phyloP scores from a whole-genome alignment of 345 rosid genomes.

The Excoecaria agallocha region DNA sequence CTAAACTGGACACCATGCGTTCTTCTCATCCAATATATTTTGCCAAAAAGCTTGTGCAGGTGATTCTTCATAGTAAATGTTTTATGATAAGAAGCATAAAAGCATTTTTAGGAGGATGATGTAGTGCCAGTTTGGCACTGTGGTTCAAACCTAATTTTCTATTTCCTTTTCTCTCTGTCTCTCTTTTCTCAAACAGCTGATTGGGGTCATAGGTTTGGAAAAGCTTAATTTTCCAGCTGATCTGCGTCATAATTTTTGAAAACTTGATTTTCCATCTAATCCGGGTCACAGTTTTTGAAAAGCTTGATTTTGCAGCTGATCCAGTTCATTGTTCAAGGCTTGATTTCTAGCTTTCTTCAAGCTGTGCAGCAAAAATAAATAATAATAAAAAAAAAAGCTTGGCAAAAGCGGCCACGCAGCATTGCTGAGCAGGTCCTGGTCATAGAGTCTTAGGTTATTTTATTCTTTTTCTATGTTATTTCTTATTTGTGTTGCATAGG shows the following conservation, averaged over 20 bases:
- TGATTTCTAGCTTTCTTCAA: neutral
- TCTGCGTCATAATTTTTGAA: no score
- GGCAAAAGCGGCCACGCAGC: neutral
- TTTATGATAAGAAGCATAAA: constrained; percentile 6
- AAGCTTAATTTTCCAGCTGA: no score
- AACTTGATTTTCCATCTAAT: no score
- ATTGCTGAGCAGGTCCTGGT: neutral
- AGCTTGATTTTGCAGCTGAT: no score
- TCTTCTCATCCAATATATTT: constrained; percentile 91
- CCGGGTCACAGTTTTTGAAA: no score
- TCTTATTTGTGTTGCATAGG: constrained; percentile 38
- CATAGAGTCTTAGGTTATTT: neutral
- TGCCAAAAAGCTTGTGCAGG: constrained; percentile 80
- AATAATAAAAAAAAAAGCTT: neutral
- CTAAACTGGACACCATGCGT: constrained; percentile 83
- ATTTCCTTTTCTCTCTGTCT: neutral
- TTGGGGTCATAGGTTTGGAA: neutral
- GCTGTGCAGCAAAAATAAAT: neutral
- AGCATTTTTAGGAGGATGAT: constrained; percentile 6
- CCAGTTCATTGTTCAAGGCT: neutral
- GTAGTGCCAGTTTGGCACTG: neutral
- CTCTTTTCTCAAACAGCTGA: neutral
- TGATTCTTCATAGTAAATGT: constrained; percentile 15
- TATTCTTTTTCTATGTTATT: constrained; percentile 18
- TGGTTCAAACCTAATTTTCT: neutral